Conservation (phyloP, 495 filamentous ascomycete species). For the Glonium stellatum region DNA sequence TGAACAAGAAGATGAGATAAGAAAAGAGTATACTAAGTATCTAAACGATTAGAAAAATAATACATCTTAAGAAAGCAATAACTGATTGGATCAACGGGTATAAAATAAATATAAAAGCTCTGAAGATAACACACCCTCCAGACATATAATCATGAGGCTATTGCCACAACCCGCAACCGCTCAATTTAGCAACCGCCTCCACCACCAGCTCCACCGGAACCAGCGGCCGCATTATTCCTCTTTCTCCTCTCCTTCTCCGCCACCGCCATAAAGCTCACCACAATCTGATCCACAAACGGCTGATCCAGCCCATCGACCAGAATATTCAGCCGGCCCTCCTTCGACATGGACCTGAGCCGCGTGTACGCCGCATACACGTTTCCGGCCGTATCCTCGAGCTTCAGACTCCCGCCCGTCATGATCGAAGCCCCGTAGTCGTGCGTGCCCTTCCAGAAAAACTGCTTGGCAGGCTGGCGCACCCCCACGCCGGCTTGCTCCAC, state of each 20-base stretch:
- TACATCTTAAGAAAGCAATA: too few relatives aligned
- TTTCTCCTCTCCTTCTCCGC: background rate
- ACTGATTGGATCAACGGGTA: too few relatives aligned
- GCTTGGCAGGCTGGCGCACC: background rate
- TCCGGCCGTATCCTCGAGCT: background rate
- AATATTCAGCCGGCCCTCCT: background rate
- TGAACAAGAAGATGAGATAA: too few relatives aligned
- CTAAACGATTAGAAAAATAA: too few relatives aligned
- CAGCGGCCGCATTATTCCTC: background rate
- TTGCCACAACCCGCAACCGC: too few relatives aligned
- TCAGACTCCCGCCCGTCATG: background rate
- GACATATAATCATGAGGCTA: too few relatives aligned
- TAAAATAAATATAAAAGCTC: too few relatives aligned
- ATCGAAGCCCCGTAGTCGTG: background rate
- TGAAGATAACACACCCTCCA: too few relatives aligned
- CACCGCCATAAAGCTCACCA: background rate
- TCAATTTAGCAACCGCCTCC: too few relatives aligned
- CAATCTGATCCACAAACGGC: background rate
- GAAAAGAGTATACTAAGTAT: too few relatives aligned
- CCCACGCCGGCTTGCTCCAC: background rate
- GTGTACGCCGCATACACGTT: background rate
- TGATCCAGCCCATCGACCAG: background rate
- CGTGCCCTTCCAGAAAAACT: slow-evolving; percentile 1
- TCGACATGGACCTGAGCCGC: background rate
- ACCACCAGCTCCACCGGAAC: background rate